A percentile compares a stretch with the other conserved stretches of the same genome.
Conservation (phyloP, 2,329 filamentous ascomycete genomes). For the Neofusicoccum sp. region DNA sequence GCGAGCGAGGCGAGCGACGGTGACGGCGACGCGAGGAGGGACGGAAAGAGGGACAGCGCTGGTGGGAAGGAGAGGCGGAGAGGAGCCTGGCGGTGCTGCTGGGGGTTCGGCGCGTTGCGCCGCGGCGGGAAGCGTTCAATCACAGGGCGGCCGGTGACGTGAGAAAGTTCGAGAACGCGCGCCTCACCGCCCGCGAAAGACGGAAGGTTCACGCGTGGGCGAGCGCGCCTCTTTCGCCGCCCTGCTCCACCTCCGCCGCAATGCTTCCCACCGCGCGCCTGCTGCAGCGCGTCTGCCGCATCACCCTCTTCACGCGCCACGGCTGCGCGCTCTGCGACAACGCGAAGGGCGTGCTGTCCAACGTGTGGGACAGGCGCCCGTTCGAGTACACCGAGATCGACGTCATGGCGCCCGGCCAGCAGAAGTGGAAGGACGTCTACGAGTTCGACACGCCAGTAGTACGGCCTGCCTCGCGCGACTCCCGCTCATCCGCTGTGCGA, state of each 20-base stretch:
- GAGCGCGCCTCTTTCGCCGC: background rate
- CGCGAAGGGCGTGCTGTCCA: constrained; percentile 68
- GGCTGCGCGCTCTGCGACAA: constrained; percentile 72
- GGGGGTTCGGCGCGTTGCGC: background rate
- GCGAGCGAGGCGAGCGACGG: background rate
- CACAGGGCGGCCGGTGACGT: background rate
- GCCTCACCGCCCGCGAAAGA: background rate
- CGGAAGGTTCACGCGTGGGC: constrained; percentile 5
- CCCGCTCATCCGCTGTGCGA: background rate
- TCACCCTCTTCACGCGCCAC: constrained; percentile 74
- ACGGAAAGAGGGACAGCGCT: background rate
- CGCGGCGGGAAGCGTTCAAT: background rate
- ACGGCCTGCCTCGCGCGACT: constrained; percentile 28
- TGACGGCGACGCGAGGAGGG: background rate
- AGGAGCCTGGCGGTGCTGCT: background rate
- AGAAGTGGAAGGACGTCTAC: constrained; percentile 72
- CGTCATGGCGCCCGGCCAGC: constrained; percentile 64
- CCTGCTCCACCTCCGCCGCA: background rate
- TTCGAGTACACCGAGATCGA: constrained; percentile 72
- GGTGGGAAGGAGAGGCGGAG: background rate
- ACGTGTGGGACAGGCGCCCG: constrained; percentile 67
- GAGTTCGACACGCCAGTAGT: constrained; percentile 84
- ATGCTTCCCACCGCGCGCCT: constrained; percentile 32
- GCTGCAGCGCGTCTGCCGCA: constrained; percentile 49
- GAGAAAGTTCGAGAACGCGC: constrained; percentile 14